A percentile compares a stretch with the other conserved stretches of the same genome.
phyloP scores from a whole-genome alignment of 2,329 filamentous ascomycete species.

The Talaromyces islandicus region DNA sequence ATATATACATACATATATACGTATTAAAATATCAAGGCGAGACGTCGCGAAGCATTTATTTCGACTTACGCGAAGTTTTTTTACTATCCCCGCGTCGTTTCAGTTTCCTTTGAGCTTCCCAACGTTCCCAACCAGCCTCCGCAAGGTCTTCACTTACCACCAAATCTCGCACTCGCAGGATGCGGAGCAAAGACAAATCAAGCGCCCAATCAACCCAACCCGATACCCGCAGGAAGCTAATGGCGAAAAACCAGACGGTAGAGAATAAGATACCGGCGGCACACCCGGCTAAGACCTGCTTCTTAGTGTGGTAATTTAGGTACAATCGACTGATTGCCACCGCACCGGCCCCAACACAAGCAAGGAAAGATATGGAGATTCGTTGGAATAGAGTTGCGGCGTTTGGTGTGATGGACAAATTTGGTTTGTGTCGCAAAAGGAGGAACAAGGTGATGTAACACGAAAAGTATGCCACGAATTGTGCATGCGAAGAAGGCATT shows the following conservation, averaged over 20 bases:
- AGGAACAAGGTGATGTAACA: conserved; percentile 80
- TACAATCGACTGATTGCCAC: conserved; percentile 85
- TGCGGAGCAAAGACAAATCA: conserved; percentile 57
- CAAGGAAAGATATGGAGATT: conserved; percentile 50
- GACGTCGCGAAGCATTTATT: conserved; percentile 14
- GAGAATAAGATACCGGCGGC: conserved; percentile 66
- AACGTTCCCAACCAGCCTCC: conserved; percentile 90
- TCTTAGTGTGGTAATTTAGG: conserved; percentile 83
- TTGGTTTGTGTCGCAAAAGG: conserved; percentile 68
- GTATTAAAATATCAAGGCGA: background rate
- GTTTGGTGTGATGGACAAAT: conserved; percentile 37
- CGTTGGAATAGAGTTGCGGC: conserved; percentile 48
- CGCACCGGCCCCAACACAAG: conserved; percentile 55
- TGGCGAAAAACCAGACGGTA: conserved; percentile 70
- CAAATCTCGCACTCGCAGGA: conserved; percentile 73
- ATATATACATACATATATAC: background rate
- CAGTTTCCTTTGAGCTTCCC: conserved; percentile 55
- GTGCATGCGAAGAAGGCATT: conserved; percentile 93
- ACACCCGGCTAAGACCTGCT: conserved; percentile 78
- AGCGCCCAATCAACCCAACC: conserved; percentile 70
- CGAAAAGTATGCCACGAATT: conserved; percentile 90
- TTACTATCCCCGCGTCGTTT: conserved; percentile 21
- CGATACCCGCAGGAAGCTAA: conserved; percentile 56
- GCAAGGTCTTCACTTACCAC: conserved; percentile 81
- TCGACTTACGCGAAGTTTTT: conserved; percentile 19